These are phyloP conservation scores for Calycina herbarum DNA, from an alignment of 2,329 filamentous ascomycete genomes.

Conservation along the genomic window DNA sequence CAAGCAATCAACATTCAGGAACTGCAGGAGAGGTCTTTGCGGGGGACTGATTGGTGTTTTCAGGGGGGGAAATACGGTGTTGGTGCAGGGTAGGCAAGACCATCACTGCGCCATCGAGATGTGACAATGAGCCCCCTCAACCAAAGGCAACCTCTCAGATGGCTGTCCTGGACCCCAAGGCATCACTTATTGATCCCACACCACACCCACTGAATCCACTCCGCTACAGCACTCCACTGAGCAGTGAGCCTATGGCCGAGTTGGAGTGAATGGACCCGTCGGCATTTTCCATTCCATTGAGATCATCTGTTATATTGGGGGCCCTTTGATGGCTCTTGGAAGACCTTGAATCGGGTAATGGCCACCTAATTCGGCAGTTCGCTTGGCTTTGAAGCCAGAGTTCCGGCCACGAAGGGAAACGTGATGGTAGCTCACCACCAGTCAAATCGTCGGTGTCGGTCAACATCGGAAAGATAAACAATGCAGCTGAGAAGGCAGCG, in stretches of 20 bases:
- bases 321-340: background rate
- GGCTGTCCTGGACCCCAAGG: constrained; percentile 2
- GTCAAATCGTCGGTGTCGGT: background rate
- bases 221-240: background rate
- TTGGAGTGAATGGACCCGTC: background rate
- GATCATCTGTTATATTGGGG: background rate
- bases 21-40: background rate
- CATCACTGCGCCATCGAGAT: constrained; percentile 8
- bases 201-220: background rate
- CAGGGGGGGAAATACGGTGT: background rate
- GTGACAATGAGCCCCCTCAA: background rate
- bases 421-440: background rate
- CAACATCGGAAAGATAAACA: background rate
- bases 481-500: background rate
- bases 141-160: background rate
- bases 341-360: background rate
- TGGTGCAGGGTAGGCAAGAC: background rate
- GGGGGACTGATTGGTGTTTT: constrained; percentile 2
- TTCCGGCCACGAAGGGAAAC: background rate
- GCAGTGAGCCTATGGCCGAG: too few relatives aligned
- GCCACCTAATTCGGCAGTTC: background rate
- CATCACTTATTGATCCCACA: background rate
- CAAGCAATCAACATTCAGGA: background rate
- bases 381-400: background rate
- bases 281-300: background rate